Conservation (phyloP, 441 rosid genomes). For the Euphorbia schlechtendalii region DNA sequence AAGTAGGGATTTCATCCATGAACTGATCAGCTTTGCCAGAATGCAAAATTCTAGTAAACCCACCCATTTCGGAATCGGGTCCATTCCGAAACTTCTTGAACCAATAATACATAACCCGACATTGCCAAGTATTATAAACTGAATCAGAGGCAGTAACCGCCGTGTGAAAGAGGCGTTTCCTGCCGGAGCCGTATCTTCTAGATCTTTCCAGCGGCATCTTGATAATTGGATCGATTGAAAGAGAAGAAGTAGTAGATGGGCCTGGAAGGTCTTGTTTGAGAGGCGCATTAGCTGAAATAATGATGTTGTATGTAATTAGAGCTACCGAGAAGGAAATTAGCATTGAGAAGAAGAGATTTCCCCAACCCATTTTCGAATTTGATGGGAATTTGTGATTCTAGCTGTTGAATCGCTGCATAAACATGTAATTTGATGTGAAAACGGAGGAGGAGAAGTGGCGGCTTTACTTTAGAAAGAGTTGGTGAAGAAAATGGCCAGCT, state of each 20-base stretch:
- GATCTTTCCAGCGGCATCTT: constrained; percentile 57
- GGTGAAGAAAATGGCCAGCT: neutral
- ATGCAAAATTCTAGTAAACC: constrained; percentile 91
- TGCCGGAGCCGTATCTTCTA: constrained; percentile 8
- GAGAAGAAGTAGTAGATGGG: constrained; percentile 32
- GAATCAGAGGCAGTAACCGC: constrained; percentile 92
- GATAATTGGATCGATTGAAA: constrained; percentile 55
- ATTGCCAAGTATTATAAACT: constrained; percentile 94
- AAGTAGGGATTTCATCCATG: constrained; percentile 97
- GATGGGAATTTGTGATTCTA: neutral
- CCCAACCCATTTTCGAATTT: constrained; percentile 47
- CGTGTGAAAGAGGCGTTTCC: constrained; percentile 68
- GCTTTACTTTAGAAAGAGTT: neutral
- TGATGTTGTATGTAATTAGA: constrained; percentile 86
- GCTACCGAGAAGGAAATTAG: constrained; percentile 75
- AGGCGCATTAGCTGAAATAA: constrained; percentile 84
- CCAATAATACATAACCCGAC: constrained; percentile 96
- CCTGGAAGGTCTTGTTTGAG: constrained; percentile 80
- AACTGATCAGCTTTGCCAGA: constrained; percentile 70
- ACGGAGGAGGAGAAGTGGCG: constrained; percentile 2
- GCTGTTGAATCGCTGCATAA: neutral
- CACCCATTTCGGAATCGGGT: constrained; percentile 83
- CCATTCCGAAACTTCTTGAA: constrained; percentile 55
- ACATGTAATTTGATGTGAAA: neutral
- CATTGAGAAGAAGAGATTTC: constrained; percentile 56